Base-by-base conservation (phyloP, 2,329 filamentous ascomycete genomes). In the Fusarium drepaniforme region DNA sequence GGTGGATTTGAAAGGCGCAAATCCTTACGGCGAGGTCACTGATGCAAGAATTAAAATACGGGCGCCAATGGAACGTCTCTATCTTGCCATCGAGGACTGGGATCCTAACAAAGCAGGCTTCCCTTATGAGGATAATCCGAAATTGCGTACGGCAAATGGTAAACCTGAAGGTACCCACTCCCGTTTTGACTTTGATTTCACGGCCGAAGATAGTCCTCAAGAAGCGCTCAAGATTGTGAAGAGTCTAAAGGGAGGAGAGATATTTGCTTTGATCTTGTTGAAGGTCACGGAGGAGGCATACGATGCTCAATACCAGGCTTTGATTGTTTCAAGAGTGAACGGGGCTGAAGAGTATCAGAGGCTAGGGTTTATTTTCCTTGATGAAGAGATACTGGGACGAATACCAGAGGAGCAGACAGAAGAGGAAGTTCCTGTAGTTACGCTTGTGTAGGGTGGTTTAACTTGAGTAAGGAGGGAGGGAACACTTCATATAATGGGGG, bases 191-290 rank as follows among this genome's bases (percentile, higher is more conserved):
- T 70, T 70, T 25, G 30, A 61, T 5, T 38, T 37, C 8, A 9
- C 12, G 0, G 53, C 42, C 1, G 33, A 57, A 9, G 68, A 66
- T 42, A 30, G 35, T 13, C n/a, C 15, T 0, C 25, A 61, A 1
- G 44, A 61, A 2, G 61, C 56, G 4, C 0, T 35, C 0, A 42
- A 21, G 13, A 49, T 70, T 13, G 46, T 66, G 1, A 3, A 61
- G 12, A 42, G 21, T 28, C 8, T 66, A 2, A 18, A 57, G 3
- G 67, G 53, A 13, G 30, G 35, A 0, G 67, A 71, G 3, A 5
- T 71, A 1, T 71, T 66, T 37, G 61, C 30, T 21, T 28, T 71
- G 1, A n/a, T 71, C 0, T 8, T 71, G 2, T 2, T 70, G 3
- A 67, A 18, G 49, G 28, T 56, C 16, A 33, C 49, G 49, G 49